phyloP scores from a whole-genome alignment of 2,329 filamentous ascomycete genomes.

The Onygenales sp. region DNA sequence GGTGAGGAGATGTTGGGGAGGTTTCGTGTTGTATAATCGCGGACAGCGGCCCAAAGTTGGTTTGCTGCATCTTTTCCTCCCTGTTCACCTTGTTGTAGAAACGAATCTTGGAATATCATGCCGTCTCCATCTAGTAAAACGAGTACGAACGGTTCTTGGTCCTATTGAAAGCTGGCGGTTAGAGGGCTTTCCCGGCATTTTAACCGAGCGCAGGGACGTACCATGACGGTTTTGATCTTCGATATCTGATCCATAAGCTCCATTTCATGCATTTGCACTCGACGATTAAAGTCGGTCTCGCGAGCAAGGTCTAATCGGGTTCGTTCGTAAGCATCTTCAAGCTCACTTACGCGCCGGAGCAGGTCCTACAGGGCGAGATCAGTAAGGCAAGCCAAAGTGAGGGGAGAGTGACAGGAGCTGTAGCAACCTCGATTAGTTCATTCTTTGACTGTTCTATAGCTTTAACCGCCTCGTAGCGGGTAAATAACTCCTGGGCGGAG shows the following conservation, averaged over 20 bases:
- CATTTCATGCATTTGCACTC: slow-evolving; percentile 38
- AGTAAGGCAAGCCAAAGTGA: not conserved
- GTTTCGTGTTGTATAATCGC: slow-evolving; percentile 32
- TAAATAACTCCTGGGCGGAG: slow-evolving; percentile 25
- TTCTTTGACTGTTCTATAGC: slow-evolving; percentile 38
- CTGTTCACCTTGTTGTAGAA: slow-evolving; percentile 40
- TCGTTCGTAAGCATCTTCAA: slow-evolving; percentile 35
- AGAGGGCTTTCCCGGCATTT: not conserved
- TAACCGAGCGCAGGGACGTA: slow-evolving; percentile 14
- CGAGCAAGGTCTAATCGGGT: slow-evolving; percentile 38
- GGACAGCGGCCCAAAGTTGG: slow-evolving; percentile 36
- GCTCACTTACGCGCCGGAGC: slow-evolving; percentile 32
- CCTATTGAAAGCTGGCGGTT: slow-evolving; percentile 21
- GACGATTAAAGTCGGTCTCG: slow-evolving; percentile 39
- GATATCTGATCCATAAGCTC: slow-evolving; percentile 39
- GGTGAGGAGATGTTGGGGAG: slow-evolving; percentile 33
- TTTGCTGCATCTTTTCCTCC: slow-evolving; percentile 46
- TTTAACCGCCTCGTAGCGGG: slow-evolving; percentile 37
- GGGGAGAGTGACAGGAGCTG: not conserved
- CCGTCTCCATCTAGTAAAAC: slow-evolving; percentile 48
- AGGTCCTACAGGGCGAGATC: slow-evolving; percentile 29
- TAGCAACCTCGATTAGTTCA: slow-evolving; percentile 37
- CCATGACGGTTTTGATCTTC: slow-evolving; percentile 37
- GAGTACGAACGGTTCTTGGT: slow-evolving; percentile 45
- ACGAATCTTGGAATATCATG: slow-evolving; percentile 45